Evolutionary conservation across 2,329 filamentous ascomycete genomes (phyloP), one percentile per base, ranked within the genome.

Genomic region (Zymoseptoria ardabiliae): DNA sequence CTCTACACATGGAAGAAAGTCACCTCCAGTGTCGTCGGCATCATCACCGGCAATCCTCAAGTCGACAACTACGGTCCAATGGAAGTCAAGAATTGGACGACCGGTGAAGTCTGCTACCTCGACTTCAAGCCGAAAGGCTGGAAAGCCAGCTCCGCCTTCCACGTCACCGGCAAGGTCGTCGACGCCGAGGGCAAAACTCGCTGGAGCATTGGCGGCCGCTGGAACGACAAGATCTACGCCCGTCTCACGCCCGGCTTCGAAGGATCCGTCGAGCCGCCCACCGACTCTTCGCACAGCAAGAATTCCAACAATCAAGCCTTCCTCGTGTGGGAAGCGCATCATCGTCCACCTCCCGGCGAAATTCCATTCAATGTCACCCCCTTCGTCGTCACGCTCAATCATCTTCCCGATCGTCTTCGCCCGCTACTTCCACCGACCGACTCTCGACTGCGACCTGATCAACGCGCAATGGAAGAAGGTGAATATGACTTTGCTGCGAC

Each of bases 1-100:
- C 79, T 97, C 1, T 99, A 96, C 75, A 97, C 93, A 0, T 99
- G 94, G 94, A 97, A 97, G 77, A 99, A 99, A 77, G 91, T 97
- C 19, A 97, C 92, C 0, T 94, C 91, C 1, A 95, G 92, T 1
- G 94, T 99, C n/a, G 87, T 97, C 61, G 94, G 94, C 60, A 99
- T 99, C 74, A 97, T 99, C 69, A 97, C 93, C 0, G 94, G 94
- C 53, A 96, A 90, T 68, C 94, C 94, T 0, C 90, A 89, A 0
- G 90, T 99, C n/a, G 94, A 99, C 77, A 97, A 99, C 74, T 97
- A 97, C 72, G 94, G 94, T 1, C 81, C 87, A 0, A 97, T 99
- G 90, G 91, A 97, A 72, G 87, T 99, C 74, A 96, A 91, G 79
- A 99, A 99, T 76, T 93, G 89, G 87, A 96, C 87, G 0, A 99